phyloP scores from a whole-genome alignment of 805 yeast species.

The Candida maesae region DNA sequence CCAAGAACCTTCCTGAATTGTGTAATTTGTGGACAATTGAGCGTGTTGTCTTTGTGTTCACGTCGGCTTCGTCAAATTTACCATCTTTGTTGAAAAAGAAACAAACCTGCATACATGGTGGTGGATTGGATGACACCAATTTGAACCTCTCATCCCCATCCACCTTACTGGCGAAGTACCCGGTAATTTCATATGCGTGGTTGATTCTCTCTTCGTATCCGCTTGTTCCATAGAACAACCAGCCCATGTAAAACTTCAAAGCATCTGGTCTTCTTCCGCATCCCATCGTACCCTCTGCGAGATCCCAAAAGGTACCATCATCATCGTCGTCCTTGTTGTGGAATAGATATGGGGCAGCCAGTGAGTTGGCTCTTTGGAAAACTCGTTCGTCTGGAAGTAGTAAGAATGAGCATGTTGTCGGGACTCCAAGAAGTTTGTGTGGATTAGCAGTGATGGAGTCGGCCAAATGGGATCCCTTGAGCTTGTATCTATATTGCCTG shows the following conservation, averaged over 20 bases:
- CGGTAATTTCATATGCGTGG: conserved; percentile 64
- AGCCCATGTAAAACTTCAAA: conserved; percentile 69
- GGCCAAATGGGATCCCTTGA: conserved; percentile 62
- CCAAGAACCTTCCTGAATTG: conserved; percentile 58
- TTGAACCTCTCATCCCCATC: conserved; percentile 40
- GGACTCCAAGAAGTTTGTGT: conserved; percentile 87
- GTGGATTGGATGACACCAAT: conserved; percentile 52
- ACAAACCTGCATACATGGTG: conserved; percentile 82
- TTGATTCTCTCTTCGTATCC: conserved; percentile 69
- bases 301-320: conserved; percentile 54
- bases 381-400: conserved; percentile 62
- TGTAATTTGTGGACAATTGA: conserved; percentile 58
- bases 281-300: conserved; percentile 90
- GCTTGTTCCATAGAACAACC: conserved; percentile 72
- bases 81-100: conserved; percentile 61
- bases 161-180: conserved; percentile 53
- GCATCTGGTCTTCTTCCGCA: conserved; percentile 87
- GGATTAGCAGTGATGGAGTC: conserved; percentile 80
- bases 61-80: conserved; percentile 26
- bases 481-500: conserved; percentile 36
- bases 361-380: conserved; percentile 70
- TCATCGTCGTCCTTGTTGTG: conserved; percentile 50
- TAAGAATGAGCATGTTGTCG: conserved; percentile 70
- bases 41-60: conserved; percentile 56
- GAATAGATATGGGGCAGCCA: conserved; percentile 77